Evolutionary conservation across 768 basidiomycete species (phyloP), one percentile per base, ranked within the genome.

Genomic region (Tricholoma sp.): DNA sequence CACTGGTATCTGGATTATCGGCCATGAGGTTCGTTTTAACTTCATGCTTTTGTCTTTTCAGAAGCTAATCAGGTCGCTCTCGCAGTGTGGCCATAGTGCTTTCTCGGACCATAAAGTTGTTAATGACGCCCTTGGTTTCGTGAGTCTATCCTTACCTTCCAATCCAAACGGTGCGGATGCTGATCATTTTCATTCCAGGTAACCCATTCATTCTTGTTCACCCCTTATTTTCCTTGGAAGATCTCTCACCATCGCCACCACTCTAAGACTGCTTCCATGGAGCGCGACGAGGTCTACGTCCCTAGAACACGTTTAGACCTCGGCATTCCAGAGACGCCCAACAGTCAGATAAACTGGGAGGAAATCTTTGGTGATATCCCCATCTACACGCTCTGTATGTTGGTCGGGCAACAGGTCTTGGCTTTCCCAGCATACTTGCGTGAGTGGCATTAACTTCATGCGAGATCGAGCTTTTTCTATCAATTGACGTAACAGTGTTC

Each of bases 371-470:
- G 80, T 42, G 84, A 85, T 59, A 84, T 83, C 1, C 82, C 84
- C 0, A 69, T 85, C 47, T 85, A 82, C 61, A 84, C 82, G 0
- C 65, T 84, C 4, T 80, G 69, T 64, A 76, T 75, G 74, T 68
- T 85, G 39, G 67, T 84, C 54, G 78, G 80, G 29, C 81, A 82
- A 56, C 82, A 86, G 59, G 56, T 85, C 31, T 66, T 84, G 11
- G 83, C 80, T 0, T 85, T 84, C 66, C 83, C 83, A 1, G 80
- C 82, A 0, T 85, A 86, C 66, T 76, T 85, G 28, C 64, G 82
- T 83, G 59, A 67, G 81, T 71, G 1, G 24, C 50, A 24, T 7
- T 5, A 0, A 4, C 4, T 44, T 24, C n/a, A 44, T 10, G 11
- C 1, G 42, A 41, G 12, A 24, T 10, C 10, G 1, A 20, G 18